These are phyloP conservation scores for Tremellales sp. DNA, from an alignment of 1,284 basidiomycete genomes.

Conservation along the genomic window DNA sequence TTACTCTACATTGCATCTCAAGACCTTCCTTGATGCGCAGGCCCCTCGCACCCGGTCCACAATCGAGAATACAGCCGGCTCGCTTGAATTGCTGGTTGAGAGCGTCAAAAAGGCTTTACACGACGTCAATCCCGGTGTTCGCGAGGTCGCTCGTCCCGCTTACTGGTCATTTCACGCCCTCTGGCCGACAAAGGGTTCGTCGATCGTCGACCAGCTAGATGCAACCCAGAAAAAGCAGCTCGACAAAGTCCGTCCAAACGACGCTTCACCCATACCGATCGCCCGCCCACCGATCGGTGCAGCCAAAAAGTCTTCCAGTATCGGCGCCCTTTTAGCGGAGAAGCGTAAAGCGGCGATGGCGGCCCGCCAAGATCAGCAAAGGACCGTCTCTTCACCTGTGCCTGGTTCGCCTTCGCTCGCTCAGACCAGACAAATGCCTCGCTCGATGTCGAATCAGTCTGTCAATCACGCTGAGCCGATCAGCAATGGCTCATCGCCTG, in stretches of 20 bases:
- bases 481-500: too few species aligned
- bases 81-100: slow-evolving; percentile 67
- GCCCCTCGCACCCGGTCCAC: slow-evolving; percentile 59
- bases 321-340: slow-evolving; percentile 35
- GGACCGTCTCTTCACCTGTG: slow-evolving; percentile 28
- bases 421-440: slow-evolving; percentile 10
- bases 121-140: slow-evolving; percentile 76
- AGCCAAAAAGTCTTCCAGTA: slow-evolving; percentile 7
- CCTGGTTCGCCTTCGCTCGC: slow-evolving; percentile 20
- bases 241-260: slow-evolving; percentile 68
- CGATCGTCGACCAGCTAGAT: slow-evolving; percentile 69
- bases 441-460: slow-evolving; percentile 14
- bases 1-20: slow-evolving; percentile 63
- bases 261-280: neutral
- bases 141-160: slow-evolving; percentile 64
- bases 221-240: slow-evolving; percentile 69
- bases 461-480: neutral
- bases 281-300: slow-evolving; percentile 3
- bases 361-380: slow-evolving; percentile 18
- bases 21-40: slow-evolving; percentile 67
- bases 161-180: slow-evolving; percentile 78
- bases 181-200: slow-evolving; percentile 66
- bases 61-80: slow-evolving; percentile 61
- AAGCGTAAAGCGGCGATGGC: slow-evolving; percentile 29
- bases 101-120: slow-evolving; percentile 65